Percentiles rank a stretch among this genome's conserved stretches.
Evolutionary conservation across 1,284 basidiomycete species (phyloP).

Genomic region (Ceratorhiza oryzae-sativae): DNA sequence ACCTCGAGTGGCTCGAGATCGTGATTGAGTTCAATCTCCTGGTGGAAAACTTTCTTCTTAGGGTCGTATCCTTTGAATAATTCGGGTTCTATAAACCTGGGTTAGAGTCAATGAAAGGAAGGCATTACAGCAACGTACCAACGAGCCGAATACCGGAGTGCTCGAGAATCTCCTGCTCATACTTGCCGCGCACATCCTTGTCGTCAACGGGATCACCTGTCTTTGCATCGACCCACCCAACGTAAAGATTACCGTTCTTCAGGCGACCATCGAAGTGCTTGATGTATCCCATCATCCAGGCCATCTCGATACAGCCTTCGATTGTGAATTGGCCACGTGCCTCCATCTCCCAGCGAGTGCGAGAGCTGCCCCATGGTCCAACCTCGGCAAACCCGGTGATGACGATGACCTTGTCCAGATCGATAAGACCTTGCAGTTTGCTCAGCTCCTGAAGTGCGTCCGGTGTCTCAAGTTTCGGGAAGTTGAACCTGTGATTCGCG

Average conservation of each 20-base stretch:
- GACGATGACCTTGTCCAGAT: constrained; percentile 95
- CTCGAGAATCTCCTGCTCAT: constrained; percentile 91
- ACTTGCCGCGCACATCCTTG: constrained; percentile 92
- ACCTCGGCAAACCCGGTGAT: constrained; percentile 97
- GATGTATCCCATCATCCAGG: constrained; percentile 99
- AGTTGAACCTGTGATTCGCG: constrained; percentile 96
- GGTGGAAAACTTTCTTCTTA: constrained; percentile 95
- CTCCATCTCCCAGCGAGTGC: constrained; percentile 99
- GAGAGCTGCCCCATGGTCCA: constrained; percentile 97
- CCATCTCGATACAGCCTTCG: constrained; percentile 98
- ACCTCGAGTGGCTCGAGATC: constrained; percentile 97
- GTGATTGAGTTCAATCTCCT: constrained; percentile 96
- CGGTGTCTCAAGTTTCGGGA: constrained; percentile 78
- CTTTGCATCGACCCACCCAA: constrained; percentile 98
- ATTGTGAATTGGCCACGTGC: constrained; percentile 92
- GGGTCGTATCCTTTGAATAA: constrained; percentile 98
- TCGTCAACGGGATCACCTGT: constrained; percentile 97
- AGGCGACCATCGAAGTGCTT: constrained; percentile 98
- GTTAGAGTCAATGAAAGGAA: constrained; percentile 40
- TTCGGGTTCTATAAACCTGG: constrained; percentile 77
- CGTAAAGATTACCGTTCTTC: constrained; percentile 89
- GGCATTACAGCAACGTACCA: constrained; percentile 59
- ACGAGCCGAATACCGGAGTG: constrained; percentile 97
- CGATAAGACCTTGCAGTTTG: constrained; percentile 84
- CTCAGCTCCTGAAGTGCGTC: constrained; percentile 74